Evolutionary conservation across 495 filamentous ascomycete species (phyloP).

Genomic region (Neurospora sp.): DNA sequence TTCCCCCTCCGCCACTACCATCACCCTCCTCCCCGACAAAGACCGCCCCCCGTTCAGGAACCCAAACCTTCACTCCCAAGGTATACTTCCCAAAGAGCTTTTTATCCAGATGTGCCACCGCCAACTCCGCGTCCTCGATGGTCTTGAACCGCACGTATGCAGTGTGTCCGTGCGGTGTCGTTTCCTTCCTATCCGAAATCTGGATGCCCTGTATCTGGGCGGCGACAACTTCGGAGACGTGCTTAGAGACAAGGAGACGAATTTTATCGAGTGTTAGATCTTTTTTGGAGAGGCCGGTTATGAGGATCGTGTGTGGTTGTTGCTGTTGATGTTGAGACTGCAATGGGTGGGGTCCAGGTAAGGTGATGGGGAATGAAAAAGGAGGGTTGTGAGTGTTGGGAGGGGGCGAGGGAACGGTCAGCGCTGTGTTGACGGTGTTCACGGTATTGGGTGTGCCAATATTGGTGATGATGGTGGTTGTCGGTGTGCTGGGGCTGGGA

Average conservation of each 20-base stretch:
- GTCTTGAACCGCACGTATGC: constrained; percentile 5
- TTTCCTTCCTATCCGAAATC: not conserved
- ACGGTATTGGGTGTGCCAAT: not conserved
- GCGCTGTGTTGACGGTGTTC: not conserved
- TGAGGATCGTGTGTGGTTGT: not conserved
- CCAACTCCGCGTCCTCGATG: not conserved
- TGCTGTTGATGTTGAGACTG: not conserved
- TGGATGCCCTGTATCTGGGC: not conserved
- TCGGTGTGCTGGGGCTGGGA: not conserved
- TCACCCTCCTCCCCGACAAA: not conserved
- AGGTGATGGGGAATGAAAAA: not conserved
- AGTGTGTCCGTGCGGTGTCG: not conserved
- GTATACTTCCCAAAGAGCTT: not conserved
- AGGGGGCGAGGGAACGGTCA: not conserved
- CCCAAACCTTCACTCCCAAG: not conserved
- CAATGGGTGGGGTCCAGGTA: not conserved
- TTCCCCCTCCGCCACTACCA: not conserved
- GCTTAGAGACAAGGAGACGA: not conserved
- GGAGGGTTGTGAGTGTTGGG: not conserved
- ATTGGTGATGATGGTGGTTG: not conserved
- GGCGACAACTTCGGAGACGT: not conserved
- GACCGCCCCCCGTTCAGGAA: not conserved
- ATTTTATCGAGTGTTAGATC: not conserved
- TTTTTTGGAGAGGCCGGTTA: not conserved
- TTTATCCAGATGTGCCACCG: not conserved